Evolutionary conservation across 2,329 filamentous ascomycete species (phyloP), one percentile per base, ranked within the genome.

Genomic region (Botrytis sinoallii): DNA sequence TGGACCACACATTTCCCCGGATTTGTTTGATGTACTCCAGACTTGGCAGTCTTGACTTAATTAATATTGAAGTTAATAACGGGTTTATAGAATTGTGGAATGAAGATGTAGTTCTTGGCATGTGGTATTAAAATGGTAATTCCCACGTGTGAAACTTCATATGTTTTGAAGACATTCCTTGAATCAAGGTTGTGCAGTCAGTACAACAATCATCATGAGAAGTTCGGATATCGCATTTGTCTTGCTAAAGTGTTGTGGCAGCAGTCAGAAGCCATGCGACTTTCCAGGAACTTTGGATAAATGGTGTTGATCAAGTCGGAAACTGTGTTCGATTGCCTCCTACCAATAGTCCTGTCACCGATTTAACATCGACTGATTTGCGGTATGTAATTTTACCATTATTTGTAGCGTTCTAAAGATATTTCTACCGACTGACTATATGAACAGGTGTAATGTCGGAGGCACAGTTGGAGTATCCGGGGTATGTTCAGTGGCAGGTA

Each of bases 321-420:
- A 83, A 73, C 44, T 89, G 87, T 76, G 86, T 84, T 52, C 84
- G 88, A 70, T 73, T 86, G 0, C 86, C 86, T 1, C 68, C 79
- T 0, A 85, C 81, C 78, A 90, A 89, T 82, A 85, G 80, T 20
- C 87, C 87, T 6, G 83, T 89, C 9, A 84, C 83, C 20, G 82
- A 84, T 75, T 86, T 88, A 59, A 84, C 78, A 65, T 85, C 84
- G 61, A 81, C 83, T 71, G 84, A 85, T 79, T 64, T 71, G n/a
- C 60, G 63, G 70, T 72, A 67, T 22, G 48, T 16, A 32, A n/a
- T 29, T n/a, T 32, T 10, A 35, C 18, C 18, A 38, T 38, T 22
- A 9, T 38, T 25, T 29, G 20, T 35, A 22, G 29, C 29, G 3
- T 35, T 20, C 1, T 59, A 9, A 12, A 38, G 32, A 25, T 22